phyloP scores from a whole-genome alignment of 352 stramenopile species.

The Globisporangium sylvaticum region DNA sequence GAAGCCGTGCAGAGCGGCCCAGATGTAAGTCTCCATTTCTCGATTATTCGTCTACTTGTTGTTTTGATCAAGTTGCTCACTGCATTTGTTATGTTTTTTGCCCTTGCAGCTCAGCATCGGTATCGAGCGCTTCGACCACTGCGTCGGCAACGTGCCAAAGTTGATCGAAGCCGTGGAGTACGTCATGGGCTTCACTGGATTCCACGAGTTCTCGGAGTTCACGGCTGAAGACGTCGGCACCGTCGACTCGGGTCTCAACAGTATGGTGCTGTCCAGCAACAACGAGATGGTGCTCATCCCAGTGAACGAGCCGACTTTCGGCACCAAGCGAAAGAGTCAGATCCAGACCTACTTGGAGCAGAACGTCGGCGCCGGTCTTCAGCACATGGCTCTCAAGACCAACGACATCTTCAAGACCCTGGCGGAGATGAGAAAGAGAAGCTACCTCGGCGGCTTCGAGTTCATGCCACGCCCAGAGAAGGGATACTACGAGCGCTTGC shows the following conservation, averaged over 20 bases:
- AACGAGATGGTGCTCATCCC: constrained; percentile 93
- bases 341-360: constrained; percentile 96
- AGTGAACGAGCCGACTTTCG: constrained; percentile 94
- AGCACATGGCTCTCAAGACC: constrained; percentile 97
- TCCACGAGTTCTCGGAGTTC: constrained; percentile 95
- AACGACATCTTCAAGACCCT: constrained; percentile 95
- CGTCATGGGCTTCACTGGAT: constrained; percentile 76
- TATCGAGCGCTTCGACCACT: constrained; percentile 87
- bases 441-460: constrained; percentile 70
- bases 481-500: constrained; percentile 90
- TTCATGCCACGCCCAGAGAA: constrained; percentile 84
- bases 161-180: constrained; percentile 82
- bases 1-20: constrained; percentile 33
- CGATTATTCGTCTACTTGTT: not conserved
- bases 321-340: constrained; percentile 91
- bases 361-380: constrained; percentile 92
- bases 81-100: not conserved
- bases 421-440: constrained; percentile 74
- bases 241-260: constrained; percentile 93
- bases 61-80: not conserved
- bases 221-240: constrained; percentile 93
- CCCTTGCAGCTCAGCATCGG: constrained; percentile 56
- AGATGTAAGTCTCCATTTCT: constrained; percentile 13
- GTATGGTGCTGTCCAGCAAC: constrained; percentile 92
- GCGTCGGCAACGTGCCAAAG: constrained; percentile 90